Evolutionary conservation across 352 stramenopile species (phyloP), one percentile per base, ranked within the genome.

Genomic region (Globisporangium carolinianum): DNA sequence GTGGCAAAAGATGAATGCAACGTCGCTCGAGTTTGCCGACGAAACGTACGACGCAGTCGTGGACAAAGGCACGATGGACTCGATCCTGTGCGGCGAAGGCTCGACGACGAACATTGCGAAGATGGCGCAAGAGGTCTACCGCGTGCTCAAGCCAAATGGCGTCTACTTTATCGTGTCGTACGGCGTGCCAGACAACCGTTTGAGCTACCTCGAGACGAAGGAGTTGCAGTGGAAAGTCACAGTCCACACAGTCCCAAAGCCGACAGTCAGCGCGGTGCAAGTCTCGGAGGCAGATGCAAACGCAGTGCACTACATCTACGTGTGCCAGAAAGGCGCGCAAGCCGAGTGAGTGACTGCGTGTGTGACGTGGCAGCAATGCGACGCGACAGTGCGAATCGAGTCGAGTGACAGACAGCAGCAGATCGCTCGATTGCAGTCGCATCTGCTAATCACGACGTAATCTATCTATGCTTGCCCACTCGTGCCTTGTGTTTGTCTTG

Each of bases 1-100:
- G 59, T 98, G 92, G 92, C 87, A 97, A 67, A 88, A 89, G 69
- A 98, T 98, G 95, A 98, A 98, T 69, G 87, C 94, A 48, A 96
- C 79, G 60, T 83, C 83, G 55, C 72, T 98, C 15, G 92, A 98
- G 58, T 98, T 98, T 70, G 83, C 86, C 2, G 94, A 98, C 67
- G 89, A 98, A 61, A 91, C 88, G 48, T 98, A 97, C 64, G 91
- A 98, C 71, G 79, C 88, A 5, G 91, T 98, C 15, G 75, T 98
- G 45, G 95, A 97, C 71, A 98, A 98, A 64, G 95, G 87, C 61
- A 98, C 91, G 32, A 90, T 98, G 74, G 95, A 98, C 73, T 97
- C 91, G 47, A 91, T 98, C 55, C 67, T 98, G 35, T 98, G 95
- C 56, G 95, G 95, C 47, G 95, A 98, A 72, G 92, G 91, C 37